Evolutionary conservation across 441 rosid genomes (phyloP), one percentile per base, ranked within the genome.

Genomic region (Mallotus japonicus): DNA sequence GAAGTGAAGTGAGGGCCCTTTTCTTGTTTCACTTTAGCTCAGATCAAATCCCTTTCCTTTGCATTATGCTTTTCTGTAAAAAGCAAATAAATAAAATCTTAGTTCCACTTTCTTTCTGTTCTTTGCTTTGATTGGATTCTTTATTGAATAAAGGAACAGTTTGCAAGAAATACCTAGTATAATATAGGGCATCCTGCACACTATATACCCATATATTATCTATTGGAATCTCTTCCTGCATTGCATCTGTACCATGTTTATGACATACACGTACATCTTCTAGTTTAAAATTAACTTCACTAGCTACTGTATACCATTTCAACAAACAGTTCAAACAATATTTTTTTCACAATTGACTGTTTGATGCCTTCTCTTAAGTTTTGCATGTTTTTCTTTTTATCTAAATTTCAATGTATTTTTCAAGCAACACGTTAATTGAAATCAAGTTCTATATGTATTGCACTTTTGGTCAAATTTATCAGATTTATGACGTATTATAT

Each of bases 1-100:
- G 68, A 67, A 51, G 69, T 72, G 73, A 67, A 56, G 65, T 14
- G 62, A 65, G 79, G 82, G 78, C 50, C 79, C 72, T 42, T 24
- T 14, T n/a, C 57, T 67, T 81, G 64, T 20, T 75, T 66, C 73
- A 40, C 78, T 79, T 83, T 79, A 62, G 54, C 81, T 75, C 76
- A 3, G 6, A 37, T 75, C 74, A 37, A 2, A 37, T 71, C 47
- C 24, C 67, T 76, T 73, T 46, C 28, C 71, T 19, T 65, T 34
- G 47, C 70, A 67, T 69, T 6, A 67, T 10, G 15, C 65, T 61
- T 14, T 50, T 24, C 64, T 54, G 62, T 70, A 32, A 69, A 80
- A 78, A 71, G 76, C 70, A 72, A 64, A 64, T 66, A 72, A 67
- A 64, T 62, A 68, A 72, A 76, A 55, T 47, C 62, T 47, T 47